Conservation (phyloP, 2,329 filamentous ascomycete genomes). For the Ciborinia camelliae region DNA sequence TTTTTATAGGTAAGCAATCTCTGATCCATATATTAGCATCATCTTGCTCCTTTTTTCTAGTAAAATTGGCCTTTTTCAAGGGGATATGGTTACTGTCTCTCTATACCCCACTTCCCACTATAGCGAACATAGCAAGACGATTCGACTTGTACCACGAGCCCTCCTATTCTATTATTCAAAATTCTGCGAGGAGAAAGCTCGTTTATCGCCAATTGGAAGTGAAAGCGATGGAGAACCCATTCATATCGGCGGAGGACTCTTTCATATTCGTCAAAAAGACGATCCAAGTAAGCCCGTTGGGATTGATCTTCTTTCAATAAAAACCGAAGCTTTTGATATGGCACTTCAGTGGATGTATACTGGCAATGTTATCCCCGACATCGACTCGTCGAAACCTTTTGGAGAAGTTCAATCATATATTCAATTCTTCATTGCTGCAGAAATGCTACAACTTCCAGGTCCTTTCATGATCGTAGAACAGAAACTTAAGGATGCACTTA, state of each 20-base stretch:
- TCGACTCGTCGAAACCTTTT: background rate
- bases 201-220: background rate
- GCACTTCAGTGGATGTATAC: conserved; percentile 15
- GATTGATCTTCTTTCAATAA: background rate
- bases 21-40: background rate
- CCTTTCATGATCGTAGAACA: background rate
- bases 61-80: background rate
- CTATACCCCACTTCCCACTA: background rate
- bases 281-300: background rate
- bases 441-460: background rate
- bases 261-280: background rate
- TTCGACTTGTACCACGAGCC: background rate
- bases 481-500: background rate
- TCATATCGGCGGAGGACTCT: background rate
- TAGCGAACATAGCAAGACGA: too few species aligned
- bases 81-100: background rate
- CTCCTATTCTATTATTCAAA: background rate
- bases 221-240: too few species aligned
- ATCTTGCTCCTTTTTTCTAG: background rate
- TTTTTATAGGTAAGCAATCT: background rate
- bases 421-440: background rate
- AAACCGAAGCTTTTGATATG: conserved; percentile 2
- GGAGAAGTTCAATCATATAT: background rate
- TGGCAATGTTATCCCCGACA: background rate
- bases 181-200: background rate